Evolutionary conservation across 495 filamentous ascomycete genomes (phyloP).

Genomic region (Oidiodendron maius): DNA sequence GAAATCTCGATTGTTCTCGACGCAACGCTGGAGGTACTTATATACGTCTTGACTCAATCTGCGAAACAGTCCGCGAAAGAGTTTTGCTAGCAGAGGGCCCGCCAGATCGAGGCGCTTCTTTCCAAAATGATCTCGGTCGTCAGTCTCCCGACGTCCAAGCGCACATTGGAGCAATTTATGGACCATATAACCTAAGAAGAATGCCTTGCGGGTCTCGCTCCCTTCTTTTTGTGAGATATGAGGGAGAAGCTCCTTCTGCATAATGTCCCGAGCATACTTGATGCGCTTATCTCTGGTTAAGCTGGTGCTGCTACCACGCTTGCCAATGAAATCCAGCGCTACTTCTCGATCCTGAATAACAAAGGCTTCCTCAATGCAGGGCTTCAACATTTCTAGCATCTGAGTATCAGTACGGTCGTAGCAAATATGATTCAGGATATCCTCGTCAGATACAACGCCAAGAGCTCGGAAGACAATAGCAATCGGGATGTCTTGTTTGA

Average conservation of each 20-base stretch:
- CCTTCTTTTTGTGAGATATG: slow-evolving; percentile 95
- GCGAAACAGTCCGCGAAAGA: slow-evolving; percentile 84
- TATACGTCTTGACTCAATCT: slow-evolving; percentile 85
- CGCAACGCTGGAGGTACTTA: slow-evolving; percentile 81
- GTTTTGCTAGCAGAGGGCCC: slow-evolving; percentile 83
- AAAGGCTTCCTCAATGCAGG: slow-evolving; percentile 93
- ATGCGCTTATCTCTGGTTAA: slow-evolving; percentile 83
- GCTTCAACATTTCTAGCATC: slow-evolving; percentile 96
- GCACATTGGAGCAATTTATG: slow-evolving; percentile 89
- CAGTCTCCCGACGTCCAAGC: slow-evolving; percentile 82
- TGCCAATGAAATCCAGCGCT: slow-evolving; percentile 94
- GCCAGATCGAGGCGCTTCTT: slow-evolving; percentile 97
- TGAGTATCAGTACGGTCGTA: slow-evolving; percentile 91
- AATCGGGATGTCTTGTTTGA: slow-evolving; percentile 88
- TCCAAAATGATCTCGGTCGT: slow-evolving; percentile 98
- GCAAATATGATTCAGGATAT: slow-evolving; percentile 95
- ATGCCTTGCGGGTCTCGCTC: slow-evolving; percentile 95
- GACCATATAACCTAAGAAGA: slow-evolving; percentile 99
- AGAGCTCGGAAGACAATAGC: slow-evolving; percentile 92
- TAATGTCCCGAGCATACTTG: slow-evolving; percentile 81
- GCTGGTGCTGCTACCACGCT: slow-evolving; percentile 70
- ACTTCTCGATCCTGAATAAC: slow-evolving; percentile 93
- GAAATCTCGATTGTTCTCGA: slow-evolving; percentile 83
- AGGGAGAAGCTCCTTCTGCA: slow-evolving; percentile 94
- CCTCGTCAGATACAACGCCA: slow-evolving; percentile 94